A percentile compares a stretch with the other conserved stretches of the same genome.
These are phyloP conservation scores for Cytospora piceae DNA, from an alignment of 2,329 filamentous ascomycete genomes.

Conservation along the genomic window DNA sequence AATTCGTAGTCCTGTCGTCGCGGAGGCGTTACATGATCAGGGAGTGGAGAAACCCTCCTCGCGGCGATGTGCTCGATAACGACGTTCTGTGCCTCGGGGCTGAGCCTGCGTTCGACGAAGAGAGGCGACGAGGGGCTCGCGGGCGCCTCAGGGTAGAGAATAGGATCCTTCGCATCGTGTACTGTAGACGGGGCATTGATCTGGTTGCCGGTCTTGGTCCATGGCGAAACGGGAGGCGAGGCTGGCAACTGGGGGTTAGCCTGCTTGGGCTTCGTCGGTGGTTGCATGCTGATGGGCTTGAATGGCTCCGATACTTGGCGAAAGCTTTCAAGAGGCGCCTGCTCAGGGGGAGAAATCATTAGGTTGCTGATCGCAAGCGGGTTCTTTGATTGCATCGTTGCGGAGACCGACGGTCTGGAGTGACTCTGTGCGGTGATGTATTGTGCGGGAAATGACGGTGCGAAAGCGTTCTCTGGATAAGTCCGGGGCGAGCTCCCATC, in stretches of 20 bases:
- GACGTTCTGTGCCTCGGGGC: conserved; percentile 44
- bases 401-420: not conserved
- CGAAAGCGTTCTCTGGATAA: not conserved
- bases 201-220: conserved; percentile 46
- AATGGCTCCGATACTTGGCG: conserved; percentile 12
- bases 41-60: conserved; percentile 47
- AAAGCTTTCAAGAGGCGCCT: conserved; percentile 58
- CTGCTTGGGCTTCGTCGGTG: conserved; percentile 32
- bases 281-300: conserved; percentile 35
- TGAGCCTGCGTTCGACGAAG: conserved; percentile 51
- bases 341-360: conserved; percentile 63
- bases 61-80: conserved; percentile 55
- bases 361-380: conserved; percentile 55
- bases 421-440: not conserved
- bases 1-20: conserved; percentile 58
- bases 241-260: conserved; percentile 42
- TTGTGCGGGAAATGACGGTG: not conserved
- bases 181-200: conserved; percentile 36
- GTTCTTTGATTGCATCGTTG: conserved; percentile 42
- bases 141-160: conserved; percentile 58
- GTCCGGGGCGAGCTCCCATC: conserved; percentile 7
- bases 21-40: conserved; percentile 45
- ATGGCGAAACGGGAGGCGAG: conserved; percentile 64
- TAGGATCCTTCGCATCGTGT: conserved; percentile 53
- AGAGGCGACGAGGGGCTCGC: conserved; percentile 51